phyloP scores from a whole-genome alignment of 1,139 yeast genomes.

The Scheffersomyces illinoinensis region DNA sequence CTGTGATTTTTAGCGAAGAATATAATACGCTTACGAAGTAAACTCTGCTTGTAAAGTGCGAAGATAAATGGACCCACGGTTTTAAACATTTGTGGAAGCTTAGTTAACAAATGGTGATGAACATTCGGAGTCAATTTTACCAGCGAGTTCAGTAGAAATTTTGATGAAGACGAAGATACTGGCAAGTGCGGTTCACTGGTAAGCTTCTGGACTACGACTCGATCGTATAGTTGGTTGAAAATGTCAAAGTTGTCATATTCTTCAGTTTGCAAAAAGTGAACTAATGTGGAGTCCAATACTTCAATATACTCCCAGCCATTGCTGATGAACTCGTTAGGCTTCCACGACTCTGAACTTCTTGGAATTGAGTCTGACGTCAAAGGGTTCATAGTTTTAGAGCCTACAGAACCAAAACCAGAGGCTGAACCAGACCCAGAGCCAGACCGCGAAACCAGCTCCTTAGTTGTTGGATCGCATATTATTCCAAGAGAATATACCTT shows the following conservation, averaged over 20 bases:
- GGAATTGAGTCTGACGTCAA: slow-evolving; percentile 3
- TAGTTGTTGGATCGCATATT: slow-evolving; percentile 43
- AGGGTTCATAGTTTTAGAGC: background rate
- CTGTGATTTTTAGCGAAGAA: slow-evolving; percentile 41
- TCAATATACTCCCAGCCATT: slow-evolving; percentile 60
- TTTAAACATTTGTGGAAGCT: slow-evolving; percentile 48
- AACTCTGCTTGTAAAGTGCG: slow-evolving; percentile 66
- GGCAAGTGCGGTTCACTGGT: background rate
- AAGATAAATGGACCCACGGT: slow-evolving; percentile 73
- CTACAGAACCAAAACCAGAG: background rate
- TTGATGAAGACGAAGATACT: background rate
- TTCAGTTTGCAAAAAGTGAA: slow-evolving; percentile 30
- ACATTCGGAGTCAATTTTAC: slow-evolving; percentile 11
- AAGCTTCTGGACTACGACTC: slow-evolving; percentile 5
- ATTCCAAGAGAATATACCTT: slow-evolving; percentile 68
- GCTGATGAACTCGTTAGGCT: slow-evolving; percentile 50
- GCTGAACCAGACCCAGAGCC: background rate
- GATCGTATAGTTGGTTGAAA: slow-evolving; percentile 22
- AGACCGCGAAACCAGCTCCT: background rate
- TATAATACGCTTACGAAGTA: slow-evolving; percentile 62
- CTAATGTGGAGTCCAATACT: slow-evolving; percentile 44
- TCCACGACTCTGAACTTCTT: slow-evolving; percentile 36
- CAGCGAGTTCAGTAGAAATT: background rate
- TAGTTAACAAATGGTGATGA: slow-evolving; percentile 51
- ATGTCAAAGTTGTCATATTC: slow-evolving; percentile 17